Percentiles rank a stretch among this genome's conserved stretches.
These are phyloP conservation scores for Artemisia tridentata DNA, from an alignment of 129 eudicot species.

Conservation along the genomic window DNA sequence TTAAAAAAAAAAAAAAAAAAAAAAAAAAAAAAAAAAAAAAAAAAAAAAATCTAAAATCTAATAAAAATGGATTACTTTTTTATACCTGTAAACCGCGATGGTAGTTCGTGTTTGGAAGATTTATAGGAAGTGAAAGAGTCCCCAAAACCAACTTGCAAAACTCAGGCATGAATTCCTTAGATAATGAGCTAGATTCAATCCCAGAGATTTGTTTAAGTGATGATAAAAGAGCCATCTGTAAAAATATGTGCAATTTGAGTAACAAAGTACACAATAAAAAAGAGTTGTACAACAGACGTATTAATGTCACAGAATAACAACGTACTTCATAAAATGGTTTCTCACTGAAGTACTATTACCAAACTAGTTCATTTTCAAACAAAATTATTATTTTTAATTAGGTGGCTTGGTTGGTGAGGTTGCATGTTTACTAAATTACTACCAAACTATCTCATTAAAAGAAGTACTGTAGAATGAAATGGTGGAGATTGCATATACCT, in stretches of 20 bases:
- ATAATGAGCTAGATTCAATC: constrained; percentile 52
- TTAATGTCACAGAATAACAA: too few species aligned
- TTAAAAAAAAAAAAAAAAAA: too few species aligned
- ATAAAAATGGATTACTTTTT: not conserved
- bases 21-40: too few species aligned
- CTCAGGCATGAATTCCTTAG: constrained; percentile 80
- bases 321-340: too few species aligned
- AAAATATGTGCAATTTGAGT: constrained; percentile 4
- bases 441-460: too few species aligned
- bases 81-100: constrained; percentile 77
- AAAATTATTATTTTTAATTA: too few species aligned
- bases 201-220: constrained; percentile 86
- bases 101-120: constrained; percentile 81
- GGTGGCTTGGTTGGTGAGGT: too few species aligned
- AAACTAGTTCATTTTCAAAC: too few species aligned
- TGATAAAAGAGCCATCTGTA: constrained; percentile 93
- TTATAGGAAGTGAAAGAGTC: constrained; percentile 93
- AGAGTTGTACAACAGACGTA: constrained; percentile 1
- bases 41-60: too few species aligned
- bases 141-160: constrained; percentile 88
- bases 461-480: not conserved
- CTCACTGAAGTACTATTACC: too few species aligned
- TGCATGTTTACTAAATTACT: too few species aligned
- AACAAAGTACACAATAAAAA: constrained; percentile 12
- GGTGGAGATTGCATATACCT: constrained; percentile 42